Base-by-base conservation (phyloP, 1,284 basidiomycete genomes). In the Ustilago nuda region DNA sequence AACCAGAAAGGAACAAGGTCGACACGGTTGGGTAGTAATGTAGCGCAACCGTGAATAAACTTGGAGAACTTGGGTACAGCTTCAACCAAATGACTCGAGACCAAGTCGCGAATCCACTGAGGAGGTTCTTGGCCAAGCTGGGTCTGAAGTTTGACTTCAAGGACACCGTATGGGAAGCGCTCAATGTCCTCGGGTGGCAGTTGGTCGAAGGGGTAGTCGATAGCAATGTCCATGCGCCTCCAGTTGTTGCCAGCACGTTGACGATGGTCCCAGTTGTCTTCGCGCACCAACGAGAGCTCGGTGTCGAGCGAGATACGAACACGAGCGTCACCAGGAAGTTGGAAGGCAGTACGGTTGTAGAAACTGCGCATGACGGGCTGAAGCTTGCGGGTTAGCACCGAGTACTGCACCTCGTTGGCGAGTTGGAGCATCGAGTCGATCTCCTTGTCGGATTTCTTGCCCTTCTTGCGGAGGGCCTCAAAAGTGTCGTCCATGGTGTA, bases 1-100 rank as follows among this genome's bases (percentile, higher is more conserved):
- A 98, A 90, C 96, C 96, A 99, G 89, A 98, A 99, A 4, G 96
- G 96, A 17, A 99, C 93, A n/a, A 99, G 90, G 84, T 98, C 94
- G 61, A 98, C 96, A 50, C 96, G 92, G 85, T 94, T 91, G 39
- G 95, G 94, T 8, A 99, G 87, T 0, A 98, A 89, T 0, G 94
- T 96, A 1, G 96, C 92, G 84, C 96, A 99, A 32, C 96, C 96
- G 85, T 98, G 96, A 76, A 98, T 97, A 86, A 98, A 98, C 90
- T 96, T 96, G 87, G 93, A 93, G 79, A 87, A 87, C 78, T 87
- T 87, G 74, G 85, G 86, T 61, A 86, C 81, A 39, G 87, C 86
- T 67, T 82, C 76, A 52, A 82, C 96, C 6, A 99, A 88, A 87
- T 98, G 95, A 57, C 93, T 94, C 81, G 92, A 91, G 46, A 99